Base-by-base conservation (phyloP, 2,329 filamentous ascomycete species). In the Fusarium subglutinans region DNA sequence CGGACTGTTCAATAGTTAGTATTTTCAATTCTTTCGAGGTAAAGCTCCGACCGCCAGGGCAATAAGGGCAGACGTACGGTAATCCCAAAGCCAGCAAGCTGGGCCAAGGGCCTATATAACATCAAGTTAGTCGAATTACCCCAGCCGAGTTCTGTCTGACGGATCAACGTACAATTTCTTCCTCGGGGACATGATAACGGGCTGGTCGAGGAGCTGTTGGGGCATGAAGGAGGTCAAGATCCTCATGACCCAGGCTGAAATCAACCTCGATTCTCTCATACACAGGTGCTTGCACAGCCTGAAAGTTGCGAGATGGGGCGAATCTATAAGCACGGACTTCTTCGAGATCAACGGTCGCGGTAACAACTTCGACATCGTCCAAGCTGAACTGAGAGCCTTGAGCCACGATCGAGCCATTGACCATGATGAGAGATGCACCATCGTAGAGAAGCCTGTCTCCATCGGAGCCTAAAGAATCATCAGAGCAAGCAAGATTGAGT, bases 301-400 rank as follows among this genome's bases (percentile, higher is more conserved):
- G 92, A 28, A 90, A 78, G 12, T 88, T 87, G 61, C 90, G 85
- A 18, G 88, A 88, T 14, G 87, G 85, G 1, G 87, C 82, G 12
- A 83, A 88, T 1, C 92, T 85, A 75, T 86, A 91, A 3, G 87
- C 84, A 38, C 92, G 84, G 10, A 95, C 92, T 70, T 94, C 91
- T 76, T 96, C 93, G 6, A 93, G 83, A 74, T 93, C 91, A 6
- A 93, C 85, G 0, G 90, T 92, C 4, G 91, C 91, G 5, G 87
- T 90, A 18, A 92, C 82, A 3, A 93, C 90, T 75, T 93, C 91
- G 10, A 93, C 90, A 30, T 86, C 86, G 6, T 73, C 67, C 7
- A 92, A 78, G 20, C 86, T 89, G 81, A 92, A 92, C 69, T 92
- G 91, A 2, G 86, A 86, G 4, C 88, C 90, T 77, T 92, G 90